Percentiles rank a stretch among this genome's conserved stretches.
Conservation (phyloP, 176 grass and related monocot genomes). For the Carex littledalei region DNA sequence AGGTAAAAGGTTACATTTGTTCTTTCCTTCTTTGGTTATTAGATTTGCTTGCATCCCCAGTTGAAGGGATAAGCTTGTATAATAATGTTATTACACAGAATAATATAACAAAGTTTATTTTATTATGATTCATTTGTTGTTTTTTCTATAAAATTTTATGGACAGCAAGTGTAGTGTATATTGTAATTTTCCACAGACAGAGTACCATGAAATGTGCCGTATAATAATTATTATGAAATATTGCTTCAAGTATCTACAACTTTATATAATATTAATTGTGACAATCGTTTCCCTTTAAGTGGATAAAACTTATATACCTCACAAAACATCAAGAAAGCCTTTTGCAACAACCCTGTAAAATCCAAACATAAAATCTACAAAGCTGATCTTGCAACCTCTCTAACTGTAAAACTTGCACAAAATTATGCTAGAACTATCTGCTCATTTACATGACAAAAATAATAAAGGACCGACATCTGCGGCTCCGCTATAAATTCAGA, state of each 20-base stretch:
- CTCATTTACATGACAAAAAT: slow-evolving; percentile 5
- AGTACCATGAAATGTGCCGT: not conserved
- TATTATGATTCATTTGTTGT: not conserved
- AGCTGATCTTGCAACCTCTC: not conserved
- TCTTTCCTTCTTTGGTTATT: not conserved
- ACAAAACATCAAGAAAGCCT: slow-evolving; percentile 13
- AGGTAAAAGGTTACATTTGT: slow-evolving; percentile 13
- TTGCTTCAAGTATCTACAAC: not conserved
- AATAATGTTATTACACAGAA: not conserved
- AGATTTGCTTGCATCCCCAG: not conserved
- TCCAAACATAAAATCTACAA: slow-evolving; percentile 12
- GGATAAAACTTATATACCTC: not conserved
- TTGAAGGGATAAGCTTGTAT: not conserved
- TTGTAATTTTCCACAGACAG: not conserved
- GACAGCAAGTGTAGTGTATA: not conserved
- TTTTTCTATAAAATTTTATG: not conserved
- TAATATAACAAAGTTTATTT: not conserved
- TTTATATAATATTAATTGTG: not conserved
- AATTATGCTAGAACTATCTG: not conserved
- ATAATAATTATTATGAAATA: not conserved
- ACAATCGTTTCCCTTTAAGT: not conserved
- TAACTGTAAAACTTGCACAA: slow-evolving; percentile 10
- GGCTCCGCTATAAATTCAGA: slow-evolving; percentile 31
- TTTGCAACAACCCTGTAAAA: not conserved
- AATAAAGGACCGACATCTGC: not conserved